Base-by-base conservation (phyloP, 495 filamentous ascomycete species). In the Aspergillus leporis region DNA sequence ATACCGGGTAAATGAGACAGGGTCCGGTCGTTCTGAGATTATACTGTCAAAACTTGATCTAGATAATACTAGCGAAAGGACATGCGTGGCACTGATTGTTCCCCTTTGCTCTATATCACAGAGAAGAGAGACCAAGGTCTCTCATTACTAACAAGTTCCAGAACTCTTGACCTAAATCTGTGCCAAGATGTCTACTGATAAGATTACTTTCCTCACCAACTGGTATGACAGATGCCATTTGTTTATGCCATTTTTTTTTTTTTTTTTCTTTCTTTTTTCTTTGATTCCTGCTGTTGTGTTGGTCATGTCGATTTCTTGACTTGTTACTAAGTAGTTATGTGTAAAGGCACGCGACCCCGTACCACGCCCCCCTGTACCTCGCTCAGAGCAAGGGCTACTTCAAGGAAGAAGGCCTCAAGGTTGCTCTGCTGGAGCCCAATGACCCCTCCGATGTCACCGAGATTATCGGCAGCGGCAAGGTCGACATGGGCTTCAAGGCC, bases 1-100 rank as follows among this genome's bases (percentile, higher is more conserved):
- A 23, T 23, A 23, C 21, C 19, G 19, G 18, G 18, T 40, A n/a
- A 28, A 51, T 16, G 41, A 54, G 54, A 45, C 54, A 58, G 51
- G 22, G 36, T 43, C 55, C 58, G 61, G 65, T 72, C 68, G 81
- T 81, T 83, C 83, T 85, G 83, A 85, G 83, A 85, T 79, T 82
- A 85, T 81, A 85, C 83, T 83, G 83, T 83, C 76, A 76, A 73
- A 88, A 89, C 86, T 88, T 89, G 86, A 89, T 88, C 86, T 87
- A 85, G 86, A 87, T 86, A 88, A 89, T 89, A 82, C 86, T 84
- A 87, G 86, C 86, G 86, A 85, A 88, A 88, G 86, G 82, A 89
- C 83, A 85, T 87, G 85, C 86, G 75, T 77, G 72, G 75, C 76
- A 74, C 84, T 83, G 78, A 83, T 83, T 74, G 73, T 76, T 74